Evolutionary conservation across 2,329 filamentous ascomycete species (phyloP), one percentile per base, ranked within the genome.

Genomic region (Orbilia blumenaviensis): DNA sequence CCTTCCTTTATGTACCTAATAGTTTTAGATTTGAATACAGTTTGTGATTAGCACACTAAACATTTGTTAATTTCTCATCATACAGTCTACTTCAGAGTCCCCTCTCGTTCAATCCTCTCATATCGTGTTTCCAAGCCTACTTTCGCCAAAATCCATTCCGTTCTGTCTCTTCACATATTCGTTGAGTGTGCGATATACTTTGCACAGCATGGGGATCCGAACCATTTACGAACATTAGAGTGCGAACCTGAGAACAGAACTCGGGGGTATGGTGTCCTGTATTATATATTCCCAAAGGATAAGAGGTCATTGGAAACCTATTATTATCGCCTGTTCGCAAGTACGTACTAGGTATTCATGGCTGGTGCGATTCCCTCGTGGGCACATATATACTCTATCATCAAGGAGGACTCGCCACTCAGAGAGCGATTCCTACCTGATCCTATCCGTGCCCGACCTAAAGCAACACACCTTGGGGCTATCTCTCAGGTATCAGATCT

Each of bases 301-400:
- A 16, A 29, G 3, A 18, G 29, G 2, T 18, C 25, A 18, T 16
- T 32, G 6, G 3, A 27, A 2, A 36, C 32, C 6, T 42, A 52
- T 8, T 36, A 18, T 6, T 41, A 52, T 4, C 27, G 44, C 5
- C 32, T 64, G 3, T 64, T 64, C 44, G 38, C 61, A 5, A 42
- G 61, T 9, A 64, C 52, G 42, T 64, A 64, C 32, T 44, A 44
- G 5, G 61, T 64, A 12, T 52, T 64, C 61, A 29, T 64, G 2
- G 61, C 61, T 8, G 61, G 61, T 3, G 61, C 61, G 12, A 23
- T 52, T 14, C 32, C 52, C 3, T 64, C 61, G 1, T 50, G 29
- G 29, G 18, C 32, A 6, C 25, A 41, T 27, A 27, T 64, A 25
- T 36, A 41, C 16, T 44, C 44, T 1, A 41, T 64, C 3, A 23